Base-by-base conservation (phyloP, 2,329 filamentous ascomycete species). In the Kalaharituber pfeilii region DNA sequence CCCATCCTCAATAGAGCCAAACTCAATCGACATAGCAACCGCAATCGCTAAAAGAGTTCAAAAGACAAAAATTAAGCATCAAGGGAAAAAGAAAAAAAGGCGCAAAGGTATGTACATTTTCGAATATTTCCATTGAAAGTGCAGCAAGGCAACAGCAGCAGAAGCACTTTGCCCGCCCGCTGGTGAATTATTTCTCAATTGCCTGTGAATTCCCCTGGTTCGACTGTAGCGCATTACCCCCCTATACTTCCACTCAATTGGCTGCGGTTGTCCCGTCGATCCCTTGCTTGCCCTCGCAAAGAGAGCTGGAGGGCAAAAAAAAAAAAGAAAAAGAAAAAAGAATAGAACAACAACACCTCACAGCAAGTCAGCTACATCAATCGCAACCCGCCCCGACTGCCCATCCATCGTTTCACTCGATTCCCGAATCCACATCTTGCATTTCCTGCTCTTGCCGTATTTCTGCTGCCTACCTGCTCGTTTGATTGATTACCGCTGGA, bases 371-470 rank as follows among this genome's bases (percentile, higher is more conserved):
- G 42, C 24, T 25, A 25, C 42, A 47, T 22, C 24, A 47, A 47
- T 47, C 22, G 18, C 18, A 20, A 13, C 13, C 42, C 42, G 24
- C 42, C n/a, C n/a, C 42, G 11, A 20, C 15, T 47, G 30, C 30
- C 30, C 30, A 36, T 9, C 9, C 30, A 9, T n/a, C 42, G 5
- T 4, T 25, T 22, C 42, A 47, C n/a, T 22, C 42, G 42, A 47
- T 22, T 47, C 42, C 42, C 42, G 24, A 47, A 47, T n/a, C 42
- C 42, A 47, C 42, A 47, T 47, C 42, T 25, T 47, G 42, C 42
- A 47, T 47, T 22, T 22, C 33, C 33, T 39, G 11, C n/a, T 47
- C 42, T 13, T 11, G 25, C 42, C 42, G n/a, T 47, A 22, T 25
- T 39, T 22, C 18, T 47, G 42, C 42, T 47, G 18, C n/a, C 24